These are phyloP conservation scores for Ramicandelaber brevisporus DNA, from an alignment of 192 early-diverging fungal genomes.

Conservation along the genomic window DNA sequence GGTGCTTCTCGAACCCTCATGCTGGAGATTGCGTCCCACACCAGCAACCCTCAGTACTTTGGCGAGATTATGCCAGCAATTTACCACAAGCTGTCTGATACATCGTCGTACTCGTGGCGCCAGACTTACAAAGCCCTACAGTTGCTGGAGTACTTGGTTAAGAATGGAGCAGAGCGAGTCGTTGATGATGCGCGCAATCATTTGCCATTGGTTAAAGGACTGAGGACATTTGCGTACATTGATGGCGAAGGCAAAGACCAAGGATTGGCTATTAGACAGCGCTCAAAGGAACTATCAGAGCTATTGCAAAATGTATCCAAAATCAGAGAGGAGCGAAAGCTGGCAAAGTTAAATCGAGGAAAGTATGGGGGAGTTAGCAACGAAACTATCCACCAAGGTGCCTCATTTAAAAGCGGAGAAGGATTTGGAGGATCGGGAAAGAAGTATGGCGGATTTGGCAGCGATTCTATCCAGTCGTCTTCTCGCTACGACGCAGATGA, in stretches of 20 bases:
- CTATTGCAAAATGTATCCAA: slow-evolving; percentile 48
- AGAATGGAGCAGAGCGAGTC: slow-evolving; percentile 81
- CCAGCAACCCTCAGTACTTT: slow-evolving; percentile 60
- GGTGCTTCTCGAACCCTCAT: slow-evolving; percentile 83
- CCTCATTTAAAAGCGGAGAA: slow-evolving; percentile 10
- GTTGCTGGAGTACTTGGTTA: slow-evolving; percentile 80
- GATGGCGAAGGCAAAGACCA: slow-evolving; percentile 94
- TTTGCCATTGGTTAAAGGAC: slow-evolving; percentile 67
- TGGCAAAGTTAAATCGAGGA: slow-evolving; percentile 64
- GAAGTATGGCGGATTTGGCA: slow-evolving; percentile 36
- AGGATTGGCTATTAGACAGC: slow-evolving; percentile 71
- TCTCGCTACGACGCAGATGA: slow-evolving; percentile 12
- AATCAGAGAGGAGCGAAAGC: slow-evolving; percentile 66
- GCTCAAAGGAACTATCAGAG: slow-evolving; percentile 75
- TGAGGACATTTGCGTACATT: slow-evolving; percentile 67
- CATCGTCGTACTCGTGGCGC: slow-evolving; percentile 62
- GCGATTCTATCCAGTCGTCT: slow-evolving; percentile 15
- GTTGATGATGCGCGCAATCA: slow-evolving; percentile 68
- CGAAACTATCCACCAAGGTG: slow-evolving; percentile 8
- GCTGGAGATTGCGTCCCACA: slow-evolving; percentile 81
- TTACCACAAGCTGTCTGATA: slow-evolving; percentile 68
- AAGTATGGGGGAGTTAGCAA: slow-evolving; percentile 67
- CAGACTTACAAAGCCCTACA: slow-evolving; percentile 92
- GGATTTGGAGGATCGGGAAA: slow-evolving; percentile 4
- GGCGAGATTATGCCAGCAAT: slow-evolving; percentile 90